Evolutionary conservation across 257 asterid genomes (phyloP), one percentile per base, ranked within the genome.

Genomic region (Plantago major): DNA sequence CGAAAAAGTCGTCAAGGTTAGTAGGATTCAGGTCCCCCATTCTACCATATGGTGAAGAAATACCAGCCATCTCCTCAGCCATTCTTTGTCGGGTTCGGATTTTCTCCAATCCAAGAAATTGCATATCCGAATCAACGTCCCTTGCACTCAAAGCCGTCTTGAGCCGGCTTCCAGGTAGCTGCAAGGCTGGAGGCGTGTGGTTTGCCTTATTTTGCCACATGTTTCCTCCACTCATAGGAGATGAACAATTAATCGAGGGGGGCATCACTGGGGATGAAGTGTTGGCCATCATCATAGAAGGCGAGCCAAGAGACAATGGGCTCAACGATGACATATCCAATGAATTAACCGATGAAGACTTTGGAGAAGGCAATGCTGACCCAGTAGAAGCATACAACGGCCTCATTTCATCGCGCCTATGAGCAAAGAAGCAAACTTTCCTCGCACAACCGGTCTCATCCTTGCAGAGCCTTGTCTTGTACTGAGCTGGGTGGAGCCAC

Each of bases 401-500:
- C 0, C 97, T 87, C 38, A 90, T 57, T 58, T 90, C 97, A 17
- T 87, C 96, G 0, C 71, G 79, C 60, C 71, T 87, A 73, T 90
- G 97, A 0, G 97, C 97, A 9, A 90, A 90, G 60, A 90, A 90
- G 68, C 98, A 90, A 8, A 90, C 98, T 72, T 82, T 90, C 69
- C 98, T 74, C 0, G 83, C 44, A 60, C 98, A 90, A 1, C 94
- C 86, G 0, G 87, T 79, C 70, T 90, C 97, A 10, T 90, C 97
- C 77, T 90, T 90, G 77, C 97, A 90, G 5, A 87, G 90, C 14
- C 96, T 82, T 22, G 98, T 90, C 67, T 89, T 68, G 66, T 90
- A 90, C 42, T 90, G 98, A 0, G 98, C 95, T 0, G 98, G 98
- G 71, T 90, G 97, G 15, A 90, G 94, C 97, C 96, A 90, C 0